Conservation (phyloP, 139 green algal genomes). For the Chlorella sp. region DNA sequence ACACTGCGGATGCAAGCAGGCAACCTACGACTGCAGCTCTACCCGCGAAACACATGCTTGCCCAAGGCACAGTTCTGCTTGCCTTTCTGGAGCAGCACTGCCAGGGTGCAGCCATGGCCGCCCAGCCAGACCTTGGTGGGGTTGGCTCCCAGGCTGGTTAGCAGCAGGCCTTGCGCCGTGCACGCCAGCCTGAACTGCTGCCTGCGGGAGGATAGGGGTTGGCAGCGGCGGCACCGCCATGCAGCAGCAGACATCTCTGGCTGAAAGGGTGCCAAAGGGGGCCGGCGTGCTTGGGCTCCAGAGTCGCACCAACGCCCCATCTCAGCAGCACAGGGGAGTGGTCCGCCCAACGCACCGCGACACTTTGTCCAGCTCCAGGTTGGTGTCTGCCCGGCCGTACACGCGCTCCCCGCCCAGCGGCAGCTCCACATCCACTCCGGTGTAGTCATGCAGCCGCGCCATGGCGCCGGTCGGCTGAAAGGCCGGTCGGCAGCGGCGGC, state of each 20-base stretch:
- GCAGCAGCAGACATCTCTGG: too few species aligned
- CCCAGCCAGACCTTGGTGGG: conserved; percentile 10
- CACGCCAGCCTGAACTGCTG: conserved; percentile 16
- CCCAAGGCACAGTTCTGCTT: neutral
- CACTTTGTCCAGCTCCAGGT: too few species aligned
- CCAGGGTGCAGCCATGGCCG: too few species aligned
- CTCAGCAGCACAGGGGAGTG: neutral
- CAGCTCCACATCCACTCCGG: neutral
- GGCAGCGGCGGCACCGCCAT: too few species aligned
- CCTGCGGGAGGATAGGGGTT: neutral
- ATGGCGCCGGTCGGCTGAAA: neutral
- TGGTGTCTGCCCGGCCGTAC: neutral
- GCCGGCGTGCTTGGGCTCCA: too few species aligned
- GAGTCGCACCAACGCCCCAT: neutral
- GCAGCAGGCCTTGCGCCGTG: neutral
- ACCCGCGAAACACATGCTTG: neutral
- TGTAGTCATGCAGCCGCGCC: conserved; percentile 5
- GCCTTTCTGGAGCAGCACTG: neutral
- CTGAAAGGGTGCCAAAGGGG: too few species aligned
- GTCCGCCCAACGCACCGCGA: too few species aligned
- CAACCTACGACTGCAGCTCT: neutral
- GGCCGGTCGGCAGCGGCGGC: too few species aligned
- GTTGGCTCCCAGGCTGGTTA: conserved; percentile 13
- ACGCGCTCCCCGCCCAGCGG: neutral
- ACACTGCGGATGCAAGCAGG: neutral